Percentiles rank a stretch among this genome's conserved stretches.
Evolutionary conservation across 2,329 filamentous ascomycete genomes (phyloP).

Genomic region (Epicoccum sorghinum): DNA sequence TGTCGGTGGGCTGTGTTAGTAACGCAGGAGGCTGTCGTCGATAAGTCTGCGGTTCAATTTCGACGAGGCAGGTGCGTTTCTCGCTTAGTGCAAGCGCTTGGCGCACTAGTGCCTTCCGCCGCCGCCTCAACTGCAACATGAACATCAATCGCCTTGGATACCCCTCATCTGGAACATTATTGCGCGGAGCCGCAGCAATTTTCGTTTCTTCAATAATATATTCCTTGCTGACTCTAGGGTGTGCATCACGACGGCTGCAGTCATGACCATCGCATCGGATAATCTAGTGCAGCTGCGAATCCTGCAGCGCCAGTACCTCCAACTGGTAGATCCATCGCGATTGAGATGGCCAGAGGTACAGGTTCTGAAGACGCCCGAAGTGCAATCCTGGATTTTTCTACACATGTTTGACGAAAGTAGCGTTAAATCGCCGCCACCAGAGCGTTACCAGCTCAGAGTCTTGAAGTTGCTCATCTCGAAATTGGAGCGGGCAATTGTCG

Average conservation of each 20-base stretch:
- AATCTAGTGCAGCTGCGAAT: slow-evolving; percentile 29
- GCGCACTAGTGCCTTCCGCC: slow-evolving; percentile 6
- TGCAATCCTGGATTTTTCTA: slow-evolving; percentile 71
- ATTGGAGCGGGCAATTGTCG: slow-evolving; percentile 75
- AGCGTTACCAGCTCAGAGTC: slow-evolving; percentile 71
- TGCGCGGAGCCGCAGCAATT: not conserved
- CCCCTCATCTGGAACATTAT: slow-evolving; percentile 4
- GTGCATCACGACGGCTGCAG: not conserved
- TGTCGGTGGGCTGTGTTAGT: slow-evolving; percentile 34
- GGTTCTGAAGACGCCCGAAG: slow-evolving; percentile 63
- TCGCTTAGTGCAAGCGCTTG: slow-evolving; percentile 14
- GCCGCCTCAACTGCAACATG: slow-evolving; percentile 2
- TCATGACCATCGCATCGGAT: slow-evolving; percentile 24
- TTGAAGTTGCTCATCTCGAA: slow-evolving; percentile 74
- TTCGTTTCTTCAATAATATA: not conserved
- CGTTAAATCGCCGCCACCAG: slow-evolving; percentile 65
- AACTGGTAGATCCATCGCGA: slow-evolving; percentile 67
- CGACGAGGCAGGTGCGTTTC: slow-evolving; percentile 14
- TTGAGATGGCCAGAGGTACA: slow-evolving; percentile 68
- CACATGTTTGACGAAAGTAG: slow-evolving; percentile 68
- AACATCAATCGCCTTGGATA: not conserved
- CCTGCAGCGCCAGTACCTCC: slow-evolving; percentile 78
- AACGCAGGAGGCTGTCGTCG: slow-evolving; percentile 24
- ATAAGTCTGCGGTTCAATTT: slow-evolving; percentile 6
- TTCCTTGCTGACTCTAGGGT: not conserved